phyloP scores from a whole-genome alignment of 345 rosid genomes.

The Syzygium aqueum region DNA sequence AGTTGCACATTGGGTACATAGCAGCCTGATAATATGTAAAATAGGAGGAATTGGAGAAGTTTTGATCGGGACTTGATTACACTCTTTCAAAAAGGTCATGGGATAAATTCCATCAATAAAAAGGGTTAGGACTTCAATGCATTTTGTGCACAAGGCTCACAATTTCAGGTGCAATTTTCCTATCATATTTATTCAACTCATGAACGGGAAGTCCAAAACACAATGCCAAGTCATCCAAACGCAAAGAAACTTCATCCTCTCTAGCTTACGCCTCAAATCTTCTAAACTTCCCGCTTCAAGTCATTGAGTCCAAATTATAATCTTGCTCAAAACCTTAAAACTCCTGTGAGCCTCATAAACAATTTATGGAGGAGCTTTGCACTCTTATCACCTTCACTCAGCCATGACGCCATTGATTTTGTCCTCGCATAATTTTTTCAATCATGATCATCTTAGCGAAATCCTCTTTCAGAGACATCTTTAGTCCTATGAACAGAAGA shows the following conservation, averaged over 20 bases:
- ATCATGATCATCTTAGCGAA: background rate
- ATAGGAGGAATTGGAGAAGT: background rate
- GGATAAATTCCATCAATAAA: background rate
- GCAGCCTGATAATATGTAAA: background rate
- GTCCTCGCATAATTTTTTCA: background rate
- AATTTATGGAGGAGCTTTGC: background rate
- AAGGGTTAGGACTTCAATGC: background rate
- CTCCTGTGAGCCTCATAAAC: background rate
- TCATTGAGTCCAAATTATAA: background rate
- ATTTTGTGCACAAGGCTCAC: background rate
- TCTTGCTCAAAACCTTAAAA: background rate
- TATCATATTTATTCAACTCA: background rate
- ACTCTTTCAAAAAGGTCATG: background rate
- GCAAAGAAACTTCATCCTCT: background rate
- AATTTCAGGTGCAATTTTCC: background rate
- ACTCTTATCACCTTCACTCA: background rate
- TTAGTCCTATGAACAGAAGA: background rate
- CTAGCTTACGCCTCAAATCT: background rate
- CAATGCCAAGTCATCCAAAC: background rate
- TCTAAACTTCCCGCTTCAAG: background rate
- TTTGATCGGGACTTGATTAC: background rate
- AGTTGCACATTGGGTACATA: background rate
- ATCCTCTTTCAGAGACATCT: background rate
- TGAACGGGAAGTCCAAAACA: background rate
- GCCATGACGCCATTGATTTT: background rate